Conservation (phyloP, 495 filamentous ascomycete genomes). For the Chaetomium fimeti region DNA sequence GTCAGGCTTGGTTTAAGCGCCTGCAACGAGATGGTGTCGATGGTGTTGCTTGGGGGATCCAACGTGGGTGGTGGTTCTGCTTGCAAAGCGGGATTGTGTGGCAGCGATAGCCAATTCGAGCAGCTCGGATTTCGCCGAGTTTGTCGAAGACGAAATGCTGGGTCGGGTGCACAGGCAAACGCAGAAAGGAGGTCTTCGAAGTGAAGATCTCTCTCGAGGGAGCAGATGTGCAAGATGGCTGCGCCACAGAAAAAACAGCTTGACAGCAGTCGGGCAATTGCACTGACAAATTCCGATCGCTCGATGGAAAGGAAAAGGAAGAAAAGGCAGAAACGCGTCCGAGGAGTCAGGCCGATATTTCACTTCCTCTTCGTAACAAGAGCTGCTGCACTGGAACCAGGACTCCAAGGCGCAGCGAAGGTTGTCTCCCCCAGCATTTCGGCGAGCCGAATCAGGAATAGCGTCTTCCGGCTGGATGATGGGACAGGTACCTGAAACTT, state of each 20-base stretch:
- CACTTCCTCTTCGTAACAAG: slow-evolving; percentile 30
- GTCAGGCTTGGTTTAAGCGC: slow-evolving; percentile 14
- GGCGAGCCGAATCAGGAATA: slow-evolving; percentile 38
- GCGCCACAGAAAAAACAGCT: neutral
- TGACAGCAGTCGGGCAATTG: slow-evolving; percentile 10
- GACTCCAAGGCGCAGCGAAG: slow-evolving; percentile 36
- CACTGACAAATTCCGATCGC: slow-evolving; percentile 9
- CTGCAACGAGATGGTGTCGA: slow-evolving; percentile 2
- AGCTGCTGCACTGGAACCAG: slow-evolving; percentile 14
- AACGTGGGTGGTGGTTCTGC: slow-evolving; percentile 1
- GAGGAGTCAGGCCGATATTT: slow-evolving; percentile 56
- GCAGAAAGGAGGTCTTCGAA: neutral
- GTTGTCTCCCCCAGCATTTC: slow-evolving; percentile 28
- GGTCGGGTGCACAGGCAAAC: neutral
- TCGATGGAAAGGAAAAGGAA: slow-evolving; percentile 33
- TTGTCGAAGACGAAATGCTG: neutral
- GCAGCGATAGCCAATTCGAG: neutral
- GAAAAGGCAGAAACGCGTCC: slow-evolving; percentile 31
- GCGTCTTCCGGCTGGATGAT: slow-evolving; percentile 8
- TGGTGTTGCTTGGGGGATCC: slow-evolving; percentile 8
- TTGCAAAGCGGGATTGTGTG: neutral
- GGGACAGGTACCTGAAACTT: slow-evolving; percentile 16
- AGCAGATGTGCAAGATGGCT: neutral
- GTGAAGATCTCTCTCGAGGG: neutral
- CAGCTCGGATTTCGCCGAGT: slow-evolving; percentile 11